Base-by-base conservation (phyloP, 2,329 filamentous ascomycete species). In the Paecilomyces dactylethromorphus region DNA sequence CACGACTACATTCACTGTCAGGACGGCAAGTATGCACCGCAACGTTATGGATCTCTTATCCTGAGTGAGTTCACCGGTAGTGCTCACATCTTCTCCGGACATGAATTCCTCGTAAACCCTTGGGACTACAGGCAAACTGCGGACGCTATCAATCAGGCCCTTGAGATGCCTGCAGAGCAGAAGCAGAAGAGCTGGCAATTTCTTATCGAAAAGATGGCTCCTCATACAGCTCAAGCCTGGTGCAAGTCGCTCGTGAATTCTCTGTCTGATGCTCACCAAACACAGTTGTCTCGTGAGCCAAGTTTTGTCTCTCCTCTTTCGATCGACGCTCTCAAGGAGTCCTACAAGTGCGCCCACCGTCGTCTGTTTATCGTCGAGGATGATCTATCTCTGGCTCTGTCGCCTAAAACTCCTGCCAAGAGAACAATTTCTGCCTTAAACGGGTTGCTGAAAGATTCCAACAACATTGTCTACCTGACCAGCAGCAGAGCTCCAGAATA, bases 1-100 rank as follows among this genome's bases (percentile, higher is more conserved):
- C 93, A 97, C 71, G 93, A 97, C 70, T 97, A 91, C 68, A 82
- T 97, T 35, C 89, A 90, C 64, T 97, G 92, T 69, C 93, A 97
- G 71, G 93, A 97, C 67, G 92, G 92, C 49, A 83, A 83, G 63
- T 78, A 84, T 58, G 77, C 80, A 2, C 78, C 86, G 51, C 91
- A 91, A 77, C 92, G 90, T 75, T 85, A 94, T 69, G 91, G 91
- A 2, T 92, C 92, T 1, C 81, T 97, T 32, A 96, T 97, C 62
- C 78, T 97, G 58, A 96, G 91, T 62, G 93, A 97, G 71, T 97
- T 97, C 69, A 96, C 92, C 1, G 93, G 93, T 18, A 96, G 91
- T 59, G 87, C 92, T 1, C 90, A 90, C 0, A 83, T 97, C 2
- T 95, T 97, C 67, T 84, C 84, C 15, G 86, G 87, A 32, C 84